Percentiles rank a stretch among this genome's conserved stretches.
phyloP scores from a whole-genome alignment of 768 basidiomycete species.

The Mrakia gelida region DNA sequence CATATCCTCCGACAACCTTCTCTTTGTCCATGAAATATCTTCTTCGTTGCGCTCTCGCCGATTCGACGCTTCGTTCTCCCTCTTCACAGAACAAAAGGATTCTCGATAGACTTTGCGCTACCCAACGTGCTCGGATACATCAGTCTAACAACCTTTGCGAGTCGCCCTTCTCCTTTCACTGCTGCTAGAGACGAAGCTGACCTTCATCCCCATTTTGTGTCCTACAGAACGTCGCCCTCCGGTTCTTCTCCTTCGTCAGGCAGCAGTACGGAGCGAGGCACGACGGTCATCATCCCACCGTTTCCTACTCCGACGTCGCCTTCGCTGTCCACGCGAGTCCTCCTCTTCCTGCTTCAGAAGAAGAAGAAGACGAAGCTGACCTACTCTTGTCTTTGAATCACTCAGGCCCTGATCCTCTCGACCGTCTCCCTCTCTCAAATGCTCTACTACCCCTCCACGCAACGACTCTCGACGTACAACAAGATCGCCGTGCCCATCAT shows the following conservation, averaged over 20 bases:
- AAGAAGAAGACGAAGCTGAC: too few species aligned
- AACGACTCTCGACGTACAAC: constrained; percentile 20
- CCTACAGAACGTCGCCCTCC: constrained; percentile 38
- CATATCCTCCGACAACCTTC: too few species aligned
- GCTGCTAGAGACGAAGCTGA: too few species aligned
- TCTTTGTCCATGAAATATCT: too few species aligned
- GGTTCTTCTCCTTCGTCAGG: constrained; percentile 40
- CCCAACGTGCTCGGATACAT: constrained; percentile 48
- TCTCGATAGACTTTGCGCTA: constrained; percentile 46
- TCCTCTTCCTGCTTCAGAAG: not conserved
- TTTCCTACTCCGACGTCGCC: constrained; percentile 46
- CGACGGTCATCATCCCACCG: constrained; percentile 44
- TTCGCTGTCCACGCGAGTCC: constrained; percentile 45
- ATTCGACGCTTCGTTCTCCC: not conserved
- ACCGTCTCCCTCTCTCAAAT: constrained; percentile 18
- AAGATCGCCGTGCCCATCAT: constrained; percentile 7
- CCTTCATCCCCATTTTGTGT: too few species aligned
- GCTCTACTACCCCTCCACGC: constrained; percentile 22
- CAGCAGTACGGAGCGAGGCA: constrained; percentile 45
- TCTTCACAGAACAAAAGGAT: constrained; percentile 40
- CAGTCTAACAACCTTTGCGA: constrained; percentile 41
- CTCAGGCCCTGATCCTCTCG: constrained; percentile 39
- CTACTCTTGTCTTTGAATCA: constrained; percentile 32
- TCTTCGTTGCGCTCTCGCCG: too few species aligned
- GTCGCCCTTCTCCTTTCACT: too few species aligned